Evolutionary conservation across 768 basidiomycete species (phyloP).

Genomic region (Rhizopogon vulgaris): DNA sequence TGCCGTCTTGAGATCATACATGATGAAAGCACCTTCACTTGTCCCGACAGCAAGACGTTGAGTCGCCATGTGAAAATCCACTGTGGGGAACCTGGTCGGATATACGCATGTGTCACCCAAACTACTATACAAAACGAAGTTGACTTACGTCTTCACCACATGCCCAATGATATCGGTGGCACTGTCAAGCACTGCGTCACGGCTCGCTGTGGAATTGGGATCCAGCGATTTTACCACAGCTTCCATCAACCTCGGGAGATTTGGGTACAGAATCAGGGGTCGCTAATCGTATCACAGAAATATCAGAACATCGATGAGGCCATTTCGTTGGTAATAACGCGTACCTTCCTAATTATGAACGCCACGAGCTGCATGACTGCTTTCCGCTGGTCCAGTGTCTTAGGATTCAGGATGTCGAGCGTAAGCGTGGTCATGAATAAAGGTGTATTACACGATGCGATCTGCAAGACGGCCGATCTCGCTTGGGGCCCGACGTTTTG

Average conservation of each 20-base stretch:
- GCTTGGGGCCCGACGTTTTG: slow-evolving; percentile 76
- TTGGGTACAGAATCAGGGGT: slow-evolving; percentile 78
- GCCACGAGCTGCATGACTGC: slow-evolving; percentile 91
- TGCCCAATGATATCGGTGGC: slow-evolving; percentile 93
- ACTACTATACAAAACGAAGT: not conserved
- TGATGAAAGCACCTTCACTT: slow-evolving; percentile 86
- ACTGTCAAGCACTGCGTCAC: slow-evolving; percentile 82
- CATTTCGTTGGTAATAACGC: not conserved
- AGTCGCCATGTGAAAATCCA: slow-evolving; percentile 86
- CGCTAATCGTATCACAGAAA: slow-evolving; percentile 39
- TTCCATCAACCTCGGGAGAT: slow-evolving; percentile 81
- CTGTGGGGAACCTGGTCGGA: slow-evolving; percentile 67
- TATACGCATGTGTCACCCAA: not conserved
- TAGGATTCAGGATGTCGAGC: slow-evolving; percentile 80
- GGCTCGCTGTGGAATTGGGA: slow-evolving; percentile 70
- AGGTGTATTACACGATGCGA: slow-evolving; percentile 77
- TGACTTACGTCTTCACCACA: slow-evolving; percentile 82
- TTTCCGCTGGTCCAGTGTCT: slow-evolving; percentile 70
- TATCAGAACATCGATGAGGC: not conserved
- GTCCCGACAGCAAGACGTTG: slow-evolving; percentile 94
- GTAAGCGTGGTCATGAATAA: slow-evolving; percentile 93
- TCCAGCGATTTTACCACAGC: slow-evolving; percentile 96
- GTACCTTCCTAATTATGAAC: slow-evolving; percentile 85
- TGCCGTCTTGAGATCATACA: slow-evolving; percentile 96
- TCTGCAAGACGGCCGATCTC: slow-evolving; percentile 74